These are phyloP conservation scores for Dictyostelium capitatum DNA, from an alignment of 78 protist genomes.

Conservation along the genomic window DNA sequence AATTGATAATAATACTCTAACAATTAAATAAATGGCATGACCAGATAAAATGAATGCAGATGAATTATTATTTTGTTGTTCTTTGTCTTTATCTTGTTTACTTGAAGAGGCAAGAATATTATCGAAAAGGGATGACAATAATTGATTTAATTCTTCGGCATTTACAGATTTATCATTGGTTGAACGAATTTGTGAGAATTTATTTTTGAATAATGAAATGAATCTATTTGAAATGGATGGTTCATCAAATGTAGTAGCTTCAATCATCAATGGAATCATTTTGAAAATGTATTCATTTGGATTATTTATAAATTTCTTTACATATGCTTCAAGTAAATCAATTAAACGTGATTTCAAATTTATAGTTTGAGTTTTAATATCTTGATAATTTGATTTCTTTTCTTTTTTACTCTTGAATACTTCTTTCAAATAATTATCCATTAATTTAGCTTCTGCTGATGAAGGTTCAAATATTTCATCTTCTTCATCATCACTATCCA, in stretches of 20 bases:
- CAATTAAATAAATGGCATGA: constrained; percentile 43
- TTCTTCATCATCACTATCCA: constrained; percentile 49
- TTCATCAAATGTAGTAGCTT: constrained; percentile 47
- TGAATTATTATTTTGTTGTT: constrained; percentile 37
- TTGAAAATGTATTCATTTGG: constrained; percentile 53
- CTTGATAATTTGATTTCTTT: constrained; percentile 21
- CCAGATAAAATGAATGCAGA: constrained; percentile 49
- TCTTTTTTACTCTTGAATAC: constrained; percentile 62
- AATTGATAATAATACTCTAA: constrained; percentile 31
- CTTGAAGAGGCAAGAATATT: background rate
- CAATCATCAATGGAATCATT: constrained; percentile 55
- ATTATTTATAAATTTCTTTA: constrained; percentile 21
- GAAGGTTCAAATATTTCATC: constrained; percentile 57
- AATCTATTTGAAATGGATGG: constrained; percentile 70
- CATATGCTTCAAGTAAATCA: constrained; percentile 53
- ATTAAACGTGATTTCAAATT: constrained; percentile 72
- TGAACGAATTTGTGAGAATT: constrained; percentile 30
- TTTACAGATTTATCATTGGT: constrained; percentile 1
- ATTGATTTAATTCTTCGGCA: background rate
- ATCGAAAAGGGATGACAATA: constrained; percentile 25
- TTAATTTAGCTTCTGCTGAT: constrained; percentile 36
- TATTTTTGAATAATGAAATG: constrained; percentile 52
- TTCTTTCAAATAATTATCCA: constrained; percentile 47
- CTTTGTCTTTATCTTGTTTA: constrained; percentile 24
- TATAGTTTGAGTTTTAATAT: constrained; percentile 52